Conservation (phyloP, 2,329 filamentous ascomycete genomes). For the Gaeumannomyces tritici region DNA sequence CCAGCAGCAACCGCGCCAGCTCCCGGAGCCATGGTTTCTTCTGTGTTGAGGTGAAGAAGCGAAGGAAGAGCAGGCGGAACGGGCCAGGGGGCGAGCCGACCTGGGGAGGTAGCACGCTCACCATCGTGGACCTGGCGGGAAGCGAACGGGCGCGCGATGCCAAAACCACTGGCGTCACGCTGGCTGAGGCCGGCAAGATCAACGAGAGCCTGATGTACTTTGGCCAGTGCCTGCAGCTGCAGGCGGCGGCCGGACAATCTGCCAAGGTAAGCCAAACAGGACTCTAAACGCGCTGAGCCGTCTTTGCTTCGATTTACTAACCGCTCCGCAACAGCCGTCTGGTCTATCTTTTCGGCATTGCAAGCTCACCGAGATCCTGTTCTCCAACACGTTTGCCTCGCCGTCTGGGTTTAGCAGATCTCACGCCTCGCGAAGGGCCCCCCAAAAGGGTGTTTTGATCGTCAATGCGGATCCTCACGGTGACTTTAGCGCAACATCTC, state of each 20-base stretch:
- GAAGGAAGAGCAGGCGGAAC: slow-evolving; percentile 25
- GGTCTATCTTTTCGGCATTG: slow-evolving; percentile 66
- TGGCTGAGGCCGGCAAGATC: slow-evolving; percentile 95
- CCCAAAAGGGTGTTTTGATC: slow-evolving; percentile 90
- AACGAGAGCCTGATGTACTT: slow-evolving; percentile 98
- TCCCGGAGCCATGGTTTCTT: slow-evolving; percentile 95
- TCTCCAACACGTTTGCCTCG: slow-evolving; percentile 80
- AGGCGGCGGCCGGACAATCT: slow-evolving; percentile 66
- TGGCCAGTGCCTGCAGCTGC: slow-evolving; percentile 92
- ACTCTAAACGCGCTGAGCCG: not conserved
- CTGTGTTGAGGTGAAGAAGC: slow-evolving; percentile 87
- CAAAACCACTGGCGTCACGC: slow-evolving; percentile 84
- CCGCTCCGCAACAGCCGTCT: not conserved
- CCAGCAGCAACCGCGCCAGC: slow-evolving; percentile 84
- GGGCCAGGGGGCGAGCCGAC: slow-evolving; percentile 27
- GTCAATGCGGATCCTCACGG: slow-evolving; percentile 88
- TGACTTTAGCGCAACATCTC: slow-evolving; percentile 93
- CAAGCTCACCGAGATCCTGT: slow-evolving; percentile 75
- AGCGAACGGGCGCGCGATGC: slow-evolving; percentile 89
- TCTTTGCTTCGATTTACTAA: slow-evolving; percentile 4
- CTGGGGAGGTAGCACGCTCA: slow-evolving; percentile 73
- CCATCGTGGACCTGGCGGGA: slow-evolving; percentile 84
- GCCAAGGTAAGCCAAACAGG: slow-evolving; percentile 48
- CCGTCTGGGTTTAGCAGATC: slow-evolving; percentile 28
- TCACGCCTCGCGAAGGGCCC: slow-evolving; percentile 45